Percentiles rank a stretch among this genome's conserved stretches.
phyloP scores from a whole-genome alignment of 2,329 filamentous ascomycete genomes.

The Cylindrodendrum hubeiense region DNA sequence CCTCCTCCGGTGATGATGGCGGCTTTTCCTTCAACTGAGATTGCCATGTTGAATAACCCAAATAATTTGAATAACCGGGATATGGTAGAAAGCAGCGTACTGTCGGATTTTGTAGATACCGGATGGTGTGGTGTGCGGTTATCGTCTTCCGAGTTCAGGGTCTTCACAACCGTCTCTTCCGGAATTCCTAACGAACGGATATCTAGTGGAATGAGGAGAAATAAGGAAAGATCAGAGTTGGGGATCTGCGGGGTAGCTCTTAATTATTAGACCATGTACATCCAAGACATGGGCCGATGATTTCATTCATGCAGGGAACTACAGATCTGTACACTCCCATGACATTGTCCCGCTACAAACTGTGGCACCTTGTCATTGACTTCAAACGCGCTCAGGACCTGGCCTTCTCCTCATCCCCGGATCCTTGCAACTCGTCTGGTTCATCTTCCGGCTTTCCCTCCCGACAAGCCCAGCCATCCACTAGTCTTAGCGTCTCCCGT shows the following conservation, averaged over 20 bases:
- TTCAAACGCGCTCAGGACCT: neutral
- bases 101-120: neutral
- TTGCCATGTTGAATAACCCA: slow-evolving; percentile 16
- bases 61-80: neutral
- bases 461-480: slow-evolving; percentile 63
- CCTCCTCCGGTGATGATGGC: slow-evolving; percentile 39
- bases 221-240: neutral
- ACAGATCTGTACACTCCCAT: neutral
- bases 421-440: slow-evolving; percentile 27
- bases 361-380: slow-evolving; percentile 9
- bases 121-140: slow-evolving; percentile 18
- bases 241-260: slow-evolving; percentile 22
- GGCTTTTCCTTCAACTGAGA: slow-evolving; percentile 30
- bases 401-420: slow-evolving; percentile 47
- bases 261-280: neutral
- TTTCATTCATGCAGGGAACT: slow-evolving; percentile 2
- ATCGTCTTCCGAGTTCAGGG: slow-evolving; percentile 29
- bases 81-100: neutral
- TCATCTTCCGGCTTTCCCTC: slow-evolving; percentile 66
- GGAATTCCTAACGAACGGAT: neutral
- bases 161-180: slow-evolving; percentile 1
- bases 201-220: slow-evolving; percentile 10
- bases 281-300: neutral
- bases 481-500: slow-evolving; percentile 63
- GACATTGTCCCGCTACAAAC: slow-evolving; percentile 4